These are phyloP conservation scores for Phytophthora kernoviae DNA, from an alignment of 352 stramenopile species.

Conservation along the genomic window DNA sequence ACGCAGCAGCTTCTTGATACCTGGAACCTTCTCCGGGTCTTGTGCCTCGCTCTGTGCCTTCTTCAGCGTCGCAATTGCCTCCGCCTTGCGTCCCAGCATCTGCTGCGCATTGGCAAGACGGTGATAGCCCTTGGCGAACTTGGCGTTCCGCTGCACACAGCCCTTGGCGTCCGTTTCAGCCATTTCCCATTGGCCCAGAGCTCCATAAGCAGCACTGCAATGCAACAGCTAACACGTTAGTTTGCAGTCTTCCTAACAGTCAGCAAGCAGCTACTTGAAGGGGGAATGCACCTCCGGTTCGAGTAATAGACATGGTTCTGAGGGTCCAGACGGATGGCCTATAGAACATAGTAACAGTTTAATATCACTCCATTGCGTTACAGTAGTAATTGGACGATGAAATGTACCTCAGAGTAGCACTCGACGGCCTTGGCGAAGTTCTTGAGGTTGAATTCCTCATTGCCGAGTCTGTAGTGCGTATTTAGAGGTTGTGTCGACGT, in stretches of 20 bases:
- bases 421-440: slow-evolving; percentile 84
- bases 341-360: slow-evolving; percentile 5
- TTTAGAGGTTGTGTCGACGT: slow-evolving; percentile 1
- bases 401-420: slow-evolving; percentile 72
- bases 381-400: neutral
- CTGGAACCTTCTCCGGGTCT: slow-evolving; percentile 62
- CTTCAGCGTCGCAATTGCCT: slow-evolving; percentile 73
- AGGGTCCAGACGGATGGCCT: slow-evolving; percentile 79
- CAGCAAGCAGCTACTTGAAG: neutral
- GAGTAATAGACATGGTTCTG: slow-evolving; percentile 88
- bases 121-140: slow-evolving; percentile 83
- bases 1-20: slow-evolving; percentile 78
- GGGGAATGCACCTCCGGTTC: slow-evolving; percentile 58
- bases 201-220: slow-evolving; percentile 72
- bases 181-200: slow-evolving; percentile 67
- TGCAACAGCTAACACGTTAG: neutral
- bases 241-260: neutral
- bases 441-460: slow-evolving; percentile 88
- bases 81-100: slow-evolving; percentile 68
- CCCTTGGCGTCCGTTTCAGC: slow-evolving; percentile 75
- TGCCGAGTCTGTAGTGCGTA: slow-evolving; percentile 53
- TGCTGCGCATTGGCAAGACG: slow-evolving; percentile 83
- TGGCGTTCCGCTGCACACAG: slow-evolving; percentile 72
- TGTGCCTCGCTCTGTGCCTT: slow-evolving; percentile 29
- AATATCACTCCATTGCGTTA: neutral